A percentile compares a stretch with the other conserved stretches of the same genome.
phyloP scores from a whole-genome alignment of 805 yeast species.

The Ogataea ramenticola region DNA sequence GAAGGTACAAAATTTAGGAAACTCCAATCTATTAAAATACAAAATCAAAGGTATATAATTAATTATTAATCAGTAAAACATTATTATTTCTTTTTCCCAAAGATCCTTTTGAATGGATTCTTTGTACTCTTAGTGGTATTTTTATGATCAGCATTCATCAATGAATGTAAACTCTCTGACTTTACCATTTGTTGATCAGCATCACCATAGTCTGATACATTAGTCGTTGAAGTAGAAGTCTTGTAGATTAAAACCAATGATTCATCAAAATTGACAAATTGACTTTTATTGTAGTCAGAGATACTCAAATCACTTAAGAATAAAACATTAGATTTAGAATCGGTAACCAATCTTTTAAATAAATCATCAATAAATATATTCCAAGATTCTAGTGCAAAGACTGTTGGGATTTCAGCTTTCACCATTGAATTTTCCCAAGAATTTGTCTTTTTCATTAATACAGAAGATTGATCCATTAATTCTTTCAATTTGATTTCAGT shows the following conservation, averaged over 20 bases:
- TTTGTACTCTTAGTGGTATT: constrained; percentile 2
- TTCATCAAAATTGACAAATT: constrained; percentile 7
- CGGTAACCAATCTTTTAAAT: neutral
- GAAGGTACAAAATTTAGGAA: no score
- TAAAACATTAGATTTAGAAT: neutral
- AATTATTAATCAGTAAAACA: no score
- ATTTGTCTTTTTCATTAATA: constrained; percentile 14
- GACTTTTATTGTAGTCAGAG: neutral
- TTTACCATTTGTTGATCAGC: constrained; percentile 4
- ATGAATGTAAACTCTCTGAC: constrained; percentile 14
- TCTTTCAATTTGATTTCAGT: constrained; percentile 16
- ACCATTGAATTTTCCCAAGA: constrained; percentile 10
- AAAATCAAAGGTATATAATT: no score
- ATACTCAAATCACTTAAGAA: neutral
- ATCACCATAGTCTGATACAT: neutral
- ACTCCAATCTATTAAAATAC: no score
- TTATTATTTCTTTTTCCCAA: constrained; percentile 5
- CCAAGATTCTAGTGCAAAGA: constrained; percentile 15
- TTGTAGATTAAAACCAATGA: constrained; percentile 5
- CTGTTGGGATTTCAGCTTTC: constrained; percentile 17
- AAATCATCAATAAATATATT: constrained; percentile 10
- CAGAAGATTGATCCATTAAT: constrained; percentile 19
- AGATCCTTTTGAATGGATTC: constrained; percentile 16
- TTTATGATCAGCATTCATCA: constrained; percentile 3
- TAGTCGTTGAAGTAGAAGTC: neutral